These are phyloP conservation scores for Pythium brachiatum DNA, from an alignment of 352 stramenopile genomes.

Conservation along the genomic window DNA sequence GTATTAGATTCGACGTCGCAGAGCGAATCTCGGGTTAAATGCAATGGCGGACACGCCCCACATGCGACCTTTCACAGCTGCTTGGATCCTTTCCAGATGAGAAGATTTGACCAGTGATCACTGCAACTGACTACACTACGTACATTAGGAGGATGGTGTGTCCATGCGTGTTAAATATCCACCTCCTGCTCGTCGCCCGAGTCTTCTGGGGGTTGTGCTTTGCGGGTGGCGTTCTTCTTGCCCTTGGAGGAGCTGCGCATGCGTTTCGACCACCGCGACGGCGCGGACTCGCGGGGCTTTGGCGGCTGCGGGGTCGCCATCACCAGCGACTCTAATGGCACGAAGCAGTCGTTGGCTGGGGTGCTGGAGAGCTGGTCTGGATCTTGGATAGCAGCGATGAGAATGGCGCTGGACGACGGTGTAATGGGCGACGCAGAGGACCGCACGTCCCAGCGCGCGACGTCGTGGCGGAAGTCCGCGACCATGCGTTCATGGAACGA, in stretches of 20 bases:
- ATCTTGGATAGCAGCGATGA: slow-evolving; percentile 28
- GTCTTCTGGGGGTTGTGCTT: slow-evolving; percentile 17
- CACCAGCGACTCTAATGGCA: slow-evolving; percentile 36
- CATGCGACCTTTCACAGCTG: background rate
- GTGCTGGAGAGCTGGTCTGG: slow-evolving; percentile 13
- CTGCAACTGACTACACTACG: background rate
- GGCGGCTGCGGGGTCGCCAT: slow-evolving; percentile 13
- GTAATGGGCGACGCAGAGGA: slow-evolving; percentile 51
- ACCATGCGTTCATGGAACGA: slow-evolving; percentile 28
- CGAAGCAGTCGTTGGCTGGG: slow-evolving; percentile 35
- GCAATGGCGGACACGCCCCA: background rate
- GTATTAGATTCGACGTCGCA: background rate
- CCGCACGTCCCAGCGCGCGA: slow-evolving; percentile 47
- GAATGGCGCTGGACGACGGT: slow-evolving; percentile 35
- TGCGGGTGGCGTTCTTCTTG: slow-evolving; percentile 13
- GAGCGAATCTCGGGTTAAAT: background rate
- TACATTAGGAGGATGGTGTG: background rate
- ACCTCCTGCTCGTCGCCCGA: slow-evolving; percentile 37
- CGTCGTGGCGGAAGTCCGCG: slow-evolving; percentile 45
- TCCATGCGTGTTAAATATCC: slow-evolving; percentile 21
- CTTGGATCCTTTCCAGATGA: background rate
- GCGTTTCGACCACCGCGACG: slow-evolving; percentile 8
- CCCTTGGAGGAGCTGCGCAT: slow-evolving; percentile 12
- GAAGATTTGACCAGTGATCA: too few relatives aligned
- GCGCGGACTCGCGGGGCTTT: background rate